Evolutionary conservation across 345 rosid species (phyloP), one percentile per base, ranked within the genome.

Genomic region (Cardamine occulta): DNA sequence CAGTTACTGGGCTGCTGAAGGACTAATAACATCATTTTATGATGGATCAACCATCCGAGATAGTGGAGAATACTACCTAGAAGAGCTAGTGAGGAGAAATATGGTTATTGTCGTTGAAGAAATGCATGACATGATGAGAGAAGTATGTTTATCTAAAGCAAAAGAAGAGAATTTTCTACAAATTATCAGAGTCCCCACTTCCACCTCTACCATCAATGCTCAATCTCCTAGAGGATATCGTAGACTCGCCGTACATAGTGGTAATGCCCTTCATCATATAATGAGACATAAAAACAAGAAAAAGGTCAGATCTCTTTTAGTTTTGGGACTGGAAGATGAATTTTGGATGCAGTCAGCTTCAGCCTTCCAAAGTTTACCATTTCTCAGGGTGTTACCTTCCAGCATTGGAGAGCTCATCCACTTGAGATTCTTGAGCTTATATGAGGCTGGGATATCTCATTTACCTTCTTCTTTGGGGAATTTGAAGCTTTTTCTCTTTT

Each of bases 1-100:
- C 39, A 37, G 17, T n/a, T 70, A 78, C 28, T 86, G 82, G 87
- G 71, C 77, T 54, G 84, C 82, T 3, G 83, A 82, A 45, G 89
- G 87, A 26, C 29, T 65, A 32, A 48, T 65, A 65, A 49, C 40
- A 0, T 12, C 18, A 48, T 3, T 7, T 28, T 40, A 10, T 1
- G 52, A 73, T 59, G 51, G 78, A 51, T 26, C 5, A 37, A 61
- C 68, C 3, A 37, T 73, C 6, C 70, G 49, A 23, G 70, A 82
- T 44, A 74, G 32, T 13, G 83, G 70, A 0, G 63, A 72, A 32
- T 4, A 17, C 31, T 77, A 63, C 68, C 12, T 86, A 6, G 49
- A 21, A 13, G 40, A 28, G 31, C 57, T 72, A n/a, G 69, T 11
- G 8, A 57, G 19, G 47, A 68, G 73, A 68, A 68, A 68, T 55